phyloP scores from a whole-genome alignment of 2,329 filamentous ascomycete genomes.

The Pyrenophora tritici-repentis region DNA sequence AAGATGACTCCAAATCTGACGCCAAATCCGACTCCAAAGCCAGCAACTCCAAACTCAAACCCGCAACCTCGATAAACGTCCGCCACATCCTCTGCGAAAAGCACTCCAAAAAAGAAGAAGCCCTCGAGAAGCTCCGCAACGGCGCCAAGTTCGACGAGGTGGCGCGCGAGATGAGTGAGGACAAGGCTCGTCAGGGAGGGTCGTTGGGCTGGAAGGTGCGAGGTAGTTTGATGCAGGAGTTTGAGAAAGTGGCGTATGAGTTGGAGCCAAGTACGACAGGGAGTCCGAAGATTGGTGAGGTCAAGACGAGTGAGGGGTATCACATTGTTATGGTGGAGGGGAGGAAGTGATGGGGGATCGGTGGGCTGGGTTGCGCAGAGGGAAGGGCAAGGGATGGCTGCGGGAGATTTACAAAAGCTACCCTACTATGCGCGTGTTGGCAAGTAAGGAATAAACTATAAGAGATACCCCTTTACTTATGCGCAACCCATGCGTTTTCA shows the following conservation, averaged over 20 bases:
- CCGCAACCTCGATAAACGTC: slow-evolving; percentile 70
- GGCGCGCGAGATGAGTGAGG: slow-evolving; percentile 73
- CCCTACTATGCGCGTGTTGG: not conserved
- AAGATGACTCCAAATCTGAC: slow-evolving; percentile 31
- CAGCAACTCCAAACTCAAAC: slow-evolving; percentile 57
- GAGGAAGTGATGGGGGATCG: slow-evolving; percentile 52
- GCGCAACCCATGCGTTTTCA: too few species aligned
- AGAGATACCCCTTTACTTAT: not conserved
- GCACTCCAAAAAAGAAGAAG: slow-evolving; percentile 77
- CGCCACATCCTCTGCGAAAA: slow-evolving; percentile 80
- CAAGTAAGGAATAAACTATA: too few species aligned
- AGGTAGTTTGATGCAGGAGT: slow-evolving; percentile 68
- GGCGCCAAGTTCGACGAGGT: slow-evolving; percentile 77
- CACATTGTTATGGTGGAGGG: slow-evolving; percentile 81
- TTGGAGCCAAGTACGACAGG: slow-evolving; percentile 68
- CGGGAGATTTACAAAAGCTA: too few species aligned
- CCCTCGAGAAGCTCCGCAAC: slow-evolving; percentile 67
- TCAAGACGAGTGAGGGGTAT: slow-evolving; percentile 76
- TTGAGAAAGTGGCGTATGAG: slow-evolving; percentile 73
- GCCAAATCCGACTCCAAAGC: slow-evolving; percentile 22
- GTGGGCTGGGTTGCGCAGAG: too few species aligned
- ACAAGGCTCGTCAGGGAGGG: slow-evolving; percentile 73
- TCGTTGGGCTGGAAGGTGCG: slow-evolving; percentile 74
- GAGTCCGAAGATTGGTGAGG: slow-evolving; percentile 69
- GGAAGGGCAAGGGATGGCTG: too few species aligned